Conservation (phyloP, 148 eudicot species). For the Suaeda aralocaspica region DNA sequence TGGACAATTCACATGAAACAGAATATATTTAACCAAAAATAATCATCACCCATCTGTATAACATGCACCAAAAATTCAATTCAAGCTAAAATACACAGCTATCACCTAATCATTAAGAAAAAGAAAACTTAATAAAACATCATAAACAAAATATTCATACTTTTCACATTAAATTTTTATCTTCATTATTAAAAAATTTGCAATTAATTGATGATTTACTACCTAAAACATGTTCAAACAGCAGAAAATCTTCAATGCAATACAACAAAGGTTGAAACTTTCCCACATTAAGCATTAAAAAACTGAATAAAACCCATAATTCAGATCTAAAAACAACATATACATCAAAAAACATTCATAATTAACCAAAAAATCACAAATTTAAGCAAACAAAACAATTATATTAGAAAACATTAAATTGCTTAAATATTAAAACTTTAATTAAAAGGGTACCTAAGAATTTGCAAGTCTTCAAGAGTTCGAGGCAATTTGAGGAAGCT, state of each 20-base stretch:
- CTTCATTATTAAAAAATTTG: neutral
- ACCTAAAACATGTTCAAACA: neutral
- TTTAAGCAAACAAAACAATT: neutral
- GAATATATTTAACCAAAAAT: neutral
- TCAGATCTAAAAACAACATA: constrained; percentile 11
- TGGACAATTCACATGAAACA: neutral
- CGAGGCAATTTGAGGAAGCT: constrained; percentile 93
- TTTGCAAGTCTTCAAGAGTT: constrained; percentile 65
- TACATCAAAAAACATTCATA: neutral
- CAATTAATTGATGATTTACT: too few species aligned
- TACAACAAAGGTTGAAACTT: neutral
- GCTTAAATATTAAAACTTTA: too few species aligned
- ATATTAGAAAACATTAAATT: constrained; percentile 2
- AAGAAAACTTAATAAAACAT: neutral
- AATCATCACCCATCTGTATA: neutral
- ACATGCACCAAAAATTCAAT: neutral
- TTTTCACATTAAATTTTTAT: neutral
- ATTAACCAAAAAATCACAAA: neutral
- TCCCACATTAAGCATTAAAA: neutral
- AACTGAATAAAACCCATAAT: neutral
- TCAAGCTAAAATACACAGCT: neutral
- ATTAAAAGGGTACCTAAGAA: constrained; percentile 58
- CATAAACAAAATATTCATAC: neutral
- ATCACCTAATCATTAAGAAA: neutral
- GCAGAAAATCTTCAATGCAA: constrained; percentile 2